Evolutionary conservation across 176 grass and related monocot genomes (phyloP).

Genomic region (Thinopyrum elongatum): DNA sequence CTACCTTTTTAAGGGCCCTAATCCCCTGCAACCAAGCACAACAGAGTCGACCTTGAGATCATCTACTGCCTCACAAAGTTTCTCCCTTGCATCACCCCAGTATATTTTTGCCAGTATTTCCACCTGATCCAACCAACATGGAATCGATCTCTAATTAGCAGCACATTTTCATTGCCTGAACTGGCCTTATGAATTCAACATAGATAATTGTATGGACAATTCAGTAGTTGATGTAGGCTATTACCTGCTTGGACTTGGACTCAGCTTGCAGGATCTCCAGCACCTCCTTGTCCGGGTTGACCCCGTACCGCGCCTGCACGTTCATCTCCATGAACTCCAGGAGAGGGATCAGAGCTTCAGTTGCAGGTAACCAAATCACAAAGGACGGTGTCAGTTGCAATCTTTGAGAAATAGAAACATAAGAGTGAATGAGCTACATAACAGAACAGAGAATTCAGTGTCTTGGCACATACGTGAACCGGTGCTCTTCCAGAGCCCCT

Average conservation of each 20-base stretch:
- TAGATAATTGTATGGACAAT: neutral
- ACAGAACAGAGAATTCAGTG: neutral
- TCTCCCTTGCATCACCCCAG: constrained; percentile 90
- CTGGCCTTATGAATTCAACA: neutral
- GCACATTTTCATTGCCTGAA: neutral
- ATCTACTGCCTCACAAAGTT: constrained; percentile 75
- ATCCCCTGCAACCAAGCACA: constrained; percentile 75
- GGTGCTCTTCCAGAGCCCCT: constrained; percentile 65
- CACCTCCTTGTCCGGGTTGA: constrained; percentile 59
- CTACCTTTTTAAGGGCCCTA: constrained; percentile 76
- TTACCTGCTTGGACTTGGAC: constrained; percentile 66
- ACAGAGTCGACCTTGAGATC: constrained; percentile 69
- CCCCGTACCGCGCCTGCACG: constrained; percentile 47
- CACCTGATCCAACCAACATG: constrained; percentile 43
- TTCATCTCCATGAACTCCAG: constrained; percentile 82
- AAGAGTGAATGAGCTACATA: neutral
- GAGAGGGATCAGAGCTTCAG: constrained; percentile 79
- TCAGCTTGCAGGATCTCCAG: constrained; percentile 56
- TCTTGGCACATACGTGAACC: constrained; percentile 45
- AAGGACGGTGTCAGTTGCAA: neutral
- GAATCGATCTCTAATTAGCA: neutral
- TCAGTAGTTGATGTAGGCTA: neutral
- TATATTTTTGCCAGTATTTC: constrained; percentile 80
- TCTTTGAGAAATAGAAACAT: neutral
- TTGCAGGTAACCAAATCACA: neutral